Evolutionary conservation across 805 yeast species (phyloP).

Genomic region (Candida ascalaphidarum): DNA sequence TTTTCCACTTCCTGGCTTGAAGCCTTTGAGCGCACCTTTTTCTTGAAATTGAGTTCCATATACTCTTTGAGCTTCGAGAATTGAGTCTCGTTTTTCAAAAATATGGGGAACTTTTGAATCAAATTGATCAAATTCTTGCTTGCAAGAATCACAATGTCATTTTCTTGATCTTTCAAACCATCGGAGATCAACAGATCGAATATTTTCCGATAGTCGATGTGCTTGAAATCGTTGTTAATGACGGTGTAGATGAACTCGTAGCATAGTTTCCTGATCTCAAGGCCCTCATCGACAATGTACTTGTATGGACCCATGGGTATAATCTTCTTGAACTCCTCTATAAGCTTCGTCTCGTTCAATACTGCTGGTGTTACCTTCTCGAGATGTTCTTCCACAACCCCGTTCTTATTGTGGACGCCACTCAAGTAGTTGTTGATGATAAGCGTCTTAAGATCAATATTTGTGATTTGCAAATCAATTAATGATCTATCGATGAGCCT

Average conservation of each 20-base stretch:
- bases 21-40: conserved; percentile 50
- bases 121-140: conserved; percentile 31
- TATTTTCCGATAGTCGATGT: conserved; percentile 21
- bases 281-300: conserved; percentile 71
- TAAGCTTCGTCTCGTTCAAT: conserved; percentile 45
- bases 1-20: conserved; percentile 61
- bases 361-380: conserved; percentile 41
- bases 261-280: conserved; percentile 62
- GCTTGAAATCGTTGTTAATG: conserved; percentile 8
- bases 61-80: conserved; percentile 5
- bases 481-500: too few relatives aligned
- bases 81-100: conserved; percentile 22
- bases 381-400: conserved; percentile 37
- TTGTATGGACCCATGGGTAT: conserved; percentile 85
- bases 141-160: conserved; percentile 47
- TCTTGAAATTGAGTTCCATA: conserved; percentile 31
- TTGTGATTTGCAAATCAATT: conserved; percentile 18
- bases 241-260: conserved; percentile 63
- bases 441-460: conserved; percentile 51
- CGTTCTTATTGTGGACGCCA: conserved; percentile 50
- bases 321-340: conserved; percentile 48
- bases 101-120: conserved; percentile 12
- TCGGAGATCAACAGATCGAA: conserved; percentile 33
- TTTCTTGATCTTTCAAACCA: conserved; percentile 56
- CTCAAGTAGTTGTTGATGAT: conserved; percentile 51